A percentile compares a stretch with the other conserved stretches of the same genome.
phyloP scores from a whole-genome alignment of 768 basidiomycete genomes.

The Termitomyces sp. region DNA sequence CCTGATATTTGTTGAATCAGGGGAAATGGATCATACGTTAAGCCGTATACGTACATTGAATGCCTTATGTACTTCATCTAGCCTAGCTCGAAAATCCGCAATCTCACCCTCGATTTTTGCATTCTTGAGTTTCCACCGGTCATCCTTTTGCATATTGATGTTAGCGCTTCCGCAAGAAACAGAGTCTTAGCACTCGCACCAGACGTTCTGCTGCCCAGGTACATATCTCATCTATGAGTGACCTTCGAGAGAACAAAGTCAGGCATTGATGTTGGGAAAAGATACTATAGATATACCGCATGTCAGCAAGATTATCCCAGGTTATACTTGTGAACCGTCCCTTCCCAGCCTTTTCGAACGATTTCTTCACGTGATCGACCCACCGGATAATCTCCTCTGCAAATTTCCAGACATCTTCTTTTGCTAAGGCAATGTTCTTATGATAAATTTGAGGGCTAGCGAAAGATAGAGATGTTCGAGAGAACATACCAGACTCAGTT shows the following conservation, averaged over 20 bases:
- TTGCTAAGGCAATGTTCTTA: too few species aligned
- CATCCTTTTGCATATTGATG: background rate
- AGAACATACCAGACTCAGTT: conserved; percentile 9
- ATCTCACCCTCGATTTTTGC: conserved; percentile 6
- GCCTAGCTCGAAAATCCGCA: conserved; percentile 9
- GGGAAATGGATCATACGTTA: background rate
- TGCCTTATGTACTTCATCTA: conserved; percentile 1
- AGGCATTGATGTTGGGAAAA: background rate
- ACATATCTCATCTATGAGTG: conserved; percentile 15
- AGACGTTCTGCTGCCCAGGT: conserved; percentile 10
- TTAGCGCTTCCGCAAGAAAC: background rate
- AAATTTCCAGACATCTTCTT: conserved; percentile 4
- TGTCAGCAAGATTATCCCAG: conserved; percentile 11
- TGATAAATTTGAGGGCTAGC: background rate
- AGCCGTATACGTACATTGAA: background rate
- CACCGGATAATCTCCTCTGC: conserved; percentile 9
- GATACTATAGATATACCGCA: conserved; percentile 9
- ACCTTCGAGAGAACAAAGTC: background rate
- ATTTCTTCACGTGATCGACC: conserved; percentile 10
- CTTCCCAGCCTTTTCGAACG: background rate
- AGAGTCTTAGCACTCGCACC: background rate
- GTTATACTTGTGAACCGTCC: conserved; percentile 12
- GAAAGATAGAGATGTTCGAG: background rate
- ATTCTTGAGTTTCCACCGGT: conserved; percentile 5
- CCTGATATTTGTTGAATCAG: background rate